These are phyloP conservation scores for Protea cynaroides DNA, from an alignment of 164 flowering plant genomes.

Conservation along the genomic window DNA sequence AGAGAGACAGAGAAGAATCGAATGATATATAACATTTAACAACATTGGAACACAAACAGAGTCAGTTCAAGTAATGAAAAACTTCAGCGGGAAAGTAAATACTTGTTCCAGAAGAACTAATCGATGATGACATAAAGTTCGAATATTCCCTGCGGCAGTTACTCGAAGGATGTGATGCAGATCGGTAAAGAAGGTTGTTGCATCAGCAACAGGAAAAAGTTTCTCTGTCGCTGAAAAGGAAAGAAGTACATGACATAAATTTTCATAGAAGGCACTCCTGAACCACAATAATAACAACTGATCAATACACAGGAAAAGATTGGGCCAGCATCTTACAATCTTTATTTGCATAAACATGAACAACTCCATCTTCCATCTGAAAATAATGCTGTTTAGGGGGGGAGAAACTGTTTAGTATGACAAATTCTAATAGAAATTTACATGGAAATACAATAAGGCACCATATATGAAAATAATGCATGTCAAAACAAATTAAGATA, in stretches of 20 bases:
- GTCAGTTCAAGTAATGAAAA: not conserved
- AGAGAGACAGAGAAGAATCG: too few relatives aligned
- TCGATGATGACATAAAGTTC: constrained; percentile 83
- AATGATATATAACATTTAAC: not conserved
- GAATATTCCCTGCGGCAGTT: constrained; percentile 76
- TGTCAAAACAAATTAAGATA: not conserved
- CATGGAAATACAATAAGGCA: not conserved
- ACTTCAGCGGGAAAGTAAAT: constrained; percentile 1
- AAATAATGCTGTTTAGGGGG: constrained; percentile 71
- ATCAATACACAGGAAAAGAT: not conserved
- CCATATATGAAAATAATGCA: not conserved
- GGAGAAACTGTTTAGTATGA: constrained; percentile 1
- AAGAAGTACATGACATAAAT: not conserved
- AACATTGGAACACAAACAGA: not conserved
- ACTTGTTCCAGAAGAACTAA: constrained; percentile 89
- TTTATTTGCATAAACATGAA: constrained; percentile 84
- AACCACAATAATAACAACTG: not conserved
- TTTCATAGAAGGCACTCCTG: not conserved
- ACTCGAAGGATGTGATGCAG: constrained; percentile 81
- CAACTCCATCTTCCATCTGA: constrained; percentile 93
- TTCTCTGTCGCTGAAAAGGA: constrained; percentile 59
- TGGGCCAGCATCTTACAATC: constrained; percentile 49
- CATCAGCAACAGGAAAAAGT: constrained; percentile 88
- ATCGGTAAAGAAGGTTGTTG: constrained; percentile 92
- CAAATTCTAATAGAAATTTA: not conserved